Conservation (phyloP, 257 asterid species). For the Parsonsia alboflavescens region DNA sequence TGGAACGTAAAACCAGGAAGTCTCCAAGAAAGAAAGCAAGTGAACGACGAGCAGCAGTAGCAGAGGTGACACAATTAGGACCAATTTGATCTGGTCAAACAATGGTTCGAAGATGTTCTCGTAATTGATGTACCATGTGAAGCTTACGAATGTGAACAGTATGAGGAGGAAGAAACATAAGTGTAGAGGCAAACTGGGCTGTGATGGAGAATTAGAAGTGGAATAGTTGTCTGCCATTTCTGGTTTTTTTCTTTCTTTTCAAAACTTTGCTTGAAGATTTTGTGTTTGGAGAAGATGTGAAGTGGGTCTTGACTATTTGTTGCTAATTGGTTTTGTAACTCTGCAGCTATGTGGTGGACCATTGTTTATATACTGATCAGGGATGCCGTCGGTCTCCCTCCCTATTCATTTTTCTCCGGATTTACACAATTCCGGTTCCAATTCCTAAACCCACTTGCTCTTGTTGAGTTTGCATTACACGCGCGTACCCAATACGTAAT, state of each 20-base stretch:
- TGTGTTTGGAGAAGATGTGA: neutral
- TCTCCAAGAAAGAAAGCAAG: conserved; percentile 44
- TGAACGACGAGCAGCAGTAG: conserved; percentile 57
- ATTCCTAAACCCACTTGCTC: conserved; percentile 11
- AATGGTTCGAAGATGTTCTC: conserved; percentile 62
- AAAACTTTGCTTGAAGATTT: neutral
- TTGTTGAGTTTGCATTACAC: neutral
- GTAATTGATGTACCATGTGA: conserved; percentile 77
- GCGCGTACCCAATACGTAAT: no score
- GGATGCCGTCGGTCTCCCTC: neutral
- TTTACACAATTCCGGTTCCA: neutral
- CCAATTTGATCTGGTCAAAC: conserved; percentile 57
- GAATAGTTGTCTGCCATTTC: conserved; percentile 41
- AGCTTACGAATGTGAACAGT: conserved; percentile 52
- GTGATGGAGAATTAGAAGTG: conserved; percentile 17
- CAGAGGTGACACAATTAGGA: conserved; percentile 68
- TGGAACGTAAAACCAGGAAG: conserved; percentile 36
- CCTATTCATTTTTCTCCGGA: neutral
- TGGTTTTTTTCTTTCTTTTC: no score
- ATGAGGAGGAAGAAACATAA: conserved; percentile 62
- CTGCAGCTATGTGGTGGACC: neutral
- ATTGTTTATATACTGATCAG: conserved; percentile 18
- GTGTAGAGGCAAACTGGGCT: conserved; percentile 50
- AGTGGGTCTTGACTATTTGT: neutral
- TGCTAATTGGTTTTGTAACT: neutral